Evolutionary conservation across 345 rosid genomes (phyloP).

Genomic region (Trapa bicornis): DNA sequence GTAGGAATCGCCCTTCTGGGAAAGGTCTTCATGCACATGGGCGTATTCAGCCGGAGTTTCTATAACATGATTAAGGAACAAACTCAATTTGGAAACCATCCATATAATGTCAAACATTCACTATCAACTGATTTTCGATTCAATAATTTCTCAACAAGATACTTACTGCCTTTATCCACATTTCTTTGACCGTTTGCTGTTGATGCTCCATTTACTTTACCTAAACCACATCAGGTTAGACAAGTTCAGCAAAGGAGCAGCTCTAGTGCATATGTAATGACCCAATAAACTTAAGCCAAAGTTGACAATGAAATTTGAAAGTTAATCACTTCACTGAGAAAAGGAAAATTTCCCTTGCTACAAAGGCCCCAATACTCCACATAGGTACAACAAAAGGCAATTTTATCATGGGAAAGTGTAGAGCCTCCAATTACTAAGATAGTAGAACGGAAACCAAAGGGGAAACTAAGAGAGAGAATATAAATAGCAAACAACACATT

Average conservation of each 20-base stretch:
- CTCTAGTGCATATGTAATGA: neutral
- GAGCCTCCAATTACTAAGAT: neutral
- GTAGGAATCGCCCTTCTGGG: constrained; percentile 17
- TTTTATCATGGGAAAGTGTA: neutral
- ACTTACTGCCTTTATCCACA: neutral
- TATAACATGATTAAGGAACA: constrained; percentile 11
- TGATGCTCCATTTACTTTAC: constrained; percentile 1
- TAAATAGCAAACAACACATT: neutral
- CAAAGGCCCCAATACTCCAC: neutral
- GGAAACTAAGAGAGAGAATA: neutral
- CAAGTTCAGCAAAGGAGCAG: neutral
- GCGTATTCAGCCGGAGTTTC: constrained; percentile 33
- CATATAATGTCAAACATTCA: neutral
- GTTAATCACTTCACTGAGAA: neutral
- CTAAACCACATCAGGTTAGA: constrained; percentile 27
- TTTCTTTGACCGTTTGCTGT: neutral
- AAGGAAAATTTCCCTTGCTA: neutral
- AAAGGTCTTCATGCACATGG: constrained; percentile 21
- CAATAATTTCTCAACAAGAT: neutral
- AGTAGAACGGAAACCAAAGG: neutral
- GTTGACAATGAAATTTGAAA: neutral
- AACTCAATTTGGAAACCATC: neutral
- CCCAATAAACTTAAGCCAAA: neutral
- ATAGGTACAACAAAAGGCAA: neutral
- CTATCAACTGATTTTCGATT: neutral